Percentiles rank a stretch among this genome's conserved stretches.
Conservation (phyloP, 2,329 filamentous ascomycete species). For the Diaporthe caulivora region DNA sequence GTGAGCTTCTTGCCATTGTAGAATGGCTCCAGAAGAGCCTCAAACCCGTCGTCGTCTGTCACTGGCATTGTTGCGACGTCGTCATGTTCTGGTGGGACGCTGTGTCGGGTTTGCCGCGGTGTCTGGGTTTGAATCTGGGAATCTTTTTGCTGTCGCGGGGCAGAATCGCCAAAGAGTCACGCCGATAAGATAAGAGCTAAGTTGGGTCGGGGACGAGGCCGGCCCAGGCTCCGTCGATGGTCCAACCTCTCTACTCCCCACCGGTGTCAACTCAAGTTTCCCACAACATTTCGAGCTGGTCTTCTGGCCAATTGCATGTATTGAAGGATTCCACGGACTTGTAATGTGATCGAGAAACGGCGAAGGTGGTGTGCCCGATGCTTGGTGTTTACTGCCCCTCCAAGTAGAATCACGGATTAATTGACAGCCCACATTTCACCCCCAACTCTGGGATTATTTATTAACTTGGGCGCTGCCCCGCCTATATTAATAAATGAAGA, state of each 20-base stretch:
- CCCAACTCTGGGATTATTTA: background rate
- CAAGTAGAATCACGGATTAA: background rate
- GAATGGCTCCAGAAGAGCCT: constrained; percentile 75
- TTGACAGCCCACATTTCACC: background rate
- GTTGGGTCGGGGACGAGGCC: constrained; percentile 23
- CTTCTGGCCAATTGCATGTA: background rate
- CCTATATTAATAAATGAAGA: too few species aligned
- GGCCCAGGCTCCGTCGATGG: background rate
- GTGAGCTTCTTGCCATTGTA: constrained; percentile 77
- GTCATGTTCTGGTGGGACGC: constrained; percentile 20
- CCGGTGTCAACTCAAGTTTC: background rate
- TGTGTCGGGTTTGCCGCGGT: background rate
- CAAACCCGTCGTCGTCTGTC: constrained; percentile 71
- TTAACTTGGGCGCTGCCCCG: background rate
- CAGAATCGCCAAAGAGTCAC: constrained; percentile 20
- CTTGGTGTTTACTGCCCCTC: background rate
- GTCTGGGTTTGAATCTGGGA: constrained; percentile 3
- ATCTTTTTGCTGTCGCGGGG: constrained; percentile 33
- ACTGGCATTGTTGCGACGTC: constrained; percentile 59
- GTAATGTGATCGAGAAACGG: background rate
- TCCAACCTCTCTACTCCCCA: background rate
- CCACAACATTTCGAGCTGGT: background rate
- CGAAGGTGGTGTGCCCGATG: background rate
- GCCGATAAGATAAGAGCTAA: constrained; percentile 38
- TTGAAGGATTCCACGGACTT: background rate